Percentiles rank a stretch among this genome's conserved stretches.
Evolutionary conservation across 2,329 filamentous ascomycete genomes (phyloP).

Genomic region (Metarhizium robertsii): DNA sequence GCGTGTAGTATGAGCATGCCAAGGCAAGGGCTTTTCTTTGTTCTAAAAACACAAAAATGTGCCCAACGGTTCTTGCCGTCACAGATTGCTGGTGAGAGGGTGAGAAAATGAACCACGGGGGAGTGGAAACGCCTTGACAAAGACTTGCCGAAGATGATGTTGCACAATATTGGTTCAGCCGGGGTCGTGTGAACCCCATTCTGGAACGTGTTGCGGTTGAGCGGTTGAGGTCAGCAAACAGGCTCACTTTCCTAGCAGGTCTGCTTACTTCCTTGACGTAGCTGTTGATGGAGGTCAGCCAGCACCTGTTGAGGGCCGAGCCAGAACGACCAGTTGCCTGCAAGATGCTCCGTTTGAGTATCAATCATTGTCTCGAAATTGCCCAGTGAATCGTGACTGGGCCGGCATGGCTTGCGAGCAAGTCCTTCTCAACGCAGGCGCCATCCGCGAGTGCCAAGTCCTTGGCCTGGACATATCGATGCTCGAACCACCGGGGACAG

Average conservation of each 20-base stretch:
- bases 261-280: conserved; percentile 66
- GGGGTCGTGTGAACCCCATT: conserved; percentile 85
- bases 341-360: conserved; percentile 77
- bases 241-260: conserved; percentile 55
- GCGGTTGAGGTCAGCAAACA: conserved; percentile 53
- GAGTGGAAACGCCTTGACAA: neutral
- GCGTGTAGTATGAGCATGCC: neutral
- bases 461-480: conserved; percentile 42
- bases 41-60: neutral
- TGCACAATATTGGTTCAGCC: conserved; percentile 58
- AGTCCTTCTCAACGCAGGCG: conserved; percentile 36
- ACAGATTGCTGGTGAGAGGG: neutral
- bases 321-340: conserved; percentile 86
- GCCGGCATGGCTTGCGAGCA: conserved; percentile 62
- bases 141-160: conserved; percentile 64
- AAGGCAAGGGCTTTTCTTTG: neutral
- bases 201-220: conserved; percentile 67
- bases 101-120: neutral
- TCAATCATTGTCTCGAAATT: conserved; percentile 60
- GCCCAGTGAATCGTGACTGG: conserved; percentile 80
- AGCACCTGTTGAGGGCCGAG: conserved; percentile 71
- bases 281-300: conserved; percentile 60
- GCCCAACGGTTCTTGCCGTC: too few species aligned
- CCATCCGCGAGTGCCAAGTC: conserved; percentile 29
- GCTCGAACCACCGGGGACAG: conserved; percentile 40